Conservation (phyloP, 257 asterid genomes). For the Rubia yunnanensis region DNA sequence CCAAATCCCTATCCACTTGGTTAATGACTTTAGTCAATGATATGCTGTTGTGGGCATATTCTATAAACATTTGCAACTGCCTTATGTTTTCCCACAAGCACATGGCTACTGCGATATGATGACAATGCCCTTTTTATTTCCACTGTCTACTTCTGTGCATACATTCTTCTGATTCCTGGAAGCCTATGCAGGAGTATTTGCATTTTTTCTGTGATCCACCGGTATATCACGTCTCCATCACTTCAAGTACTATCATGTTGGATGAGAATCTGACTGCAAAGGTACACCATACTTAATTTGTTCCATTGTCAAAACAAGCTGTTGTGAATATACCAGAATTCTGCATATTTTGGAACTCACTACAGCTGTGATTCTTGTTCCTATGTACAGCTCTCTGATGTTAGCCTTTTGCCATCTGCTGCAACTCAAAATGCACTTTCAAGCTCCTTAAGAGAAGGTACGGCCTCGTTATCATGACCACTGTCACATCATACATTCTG, state of each 20-base stretch:
- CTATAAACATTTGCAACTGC: too few relatives aligned
- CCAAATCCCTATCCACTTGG: not conserved
- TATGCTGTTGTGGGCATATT: too few relatives aligned
- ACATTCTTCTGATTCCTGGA: too few relatives aligned
- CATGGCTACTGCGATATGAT: too few relatives aligned
- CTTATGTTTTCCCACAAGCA: too few relatives aligned
- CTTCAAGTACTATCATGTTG: conserved; percentile 74
- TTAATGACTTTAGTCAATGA: not conserved
- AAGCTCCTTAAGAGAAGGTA: conserved; percentile 46
- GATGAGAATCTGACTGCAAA: conserved; percentile 77
- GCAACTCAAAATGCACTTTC: conserved; percentile 17
- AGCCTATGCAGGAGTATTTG: conserved; percentile 63
- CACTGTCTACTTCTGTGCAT: not conserved
- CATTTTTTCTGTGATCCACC: conserved; percentile 95
- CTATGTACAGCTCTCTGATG: conserved; percentile 52
- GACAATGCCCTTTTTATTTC: not conserved
- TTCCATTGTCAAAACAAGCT: not conserved
- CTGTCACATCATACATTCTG: not conserved
- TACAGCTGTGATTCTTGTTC: not conserved
- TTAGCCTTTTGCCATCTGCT: conserved; percentile 38
- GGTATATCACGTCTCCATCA: conserved; percentile 48
- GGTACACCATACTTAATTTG: conserved; percentile 24
- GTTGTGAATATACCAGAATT: too few relatives aligned
- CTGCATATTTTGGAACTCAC: not conserved
- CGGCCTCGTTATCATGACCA: not conserved